phyloP scores from a whole-genome alignment of 1,284 basidiomycete genomes.

The Austroboletus niveus region DNA sequence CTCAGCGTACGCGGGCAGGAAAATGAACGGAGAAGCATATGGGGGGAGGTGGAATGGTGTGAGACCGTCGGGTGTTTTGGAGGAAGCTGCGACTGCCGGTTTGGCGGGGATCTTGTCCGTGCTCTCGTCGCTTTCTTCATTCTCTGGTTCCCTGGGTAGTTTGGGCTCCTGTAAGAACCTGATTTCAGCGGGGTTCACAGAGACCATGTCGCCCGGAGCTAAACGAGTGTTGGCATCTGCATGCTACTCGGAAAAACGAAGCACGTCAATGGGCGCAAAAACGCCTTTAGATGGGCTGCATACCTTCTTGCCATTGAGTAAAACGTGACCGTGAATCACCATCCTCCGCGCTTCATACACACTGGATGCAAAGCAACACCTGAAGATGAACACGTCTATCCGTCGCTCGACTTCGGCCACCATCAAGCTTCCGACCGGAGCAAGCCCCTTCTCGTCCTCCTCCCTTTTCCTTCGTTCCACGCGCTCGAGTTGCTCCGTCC shows the following conservation, averaged over 20 bases:
- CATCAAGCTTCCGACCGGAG: slow-evolving; percentile 89
- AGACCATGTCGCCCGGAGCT: slow-evolving; percentile 92
- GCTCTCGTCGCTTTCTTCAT: slow-evolving; percentile 3
- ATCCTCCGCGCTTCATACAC: slow-evolving; percentile 88
- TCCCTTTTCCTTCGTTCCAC: slow-evolving; percentile 50
- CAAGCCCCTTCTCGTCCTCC: slow-evolving; percentile 60
- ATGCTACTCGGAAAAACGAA: slow-evolving; percentile 48
- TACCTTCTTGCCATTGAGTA: slow-evolving; percentile 89
- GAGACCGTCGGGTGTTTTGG: slow-evolving; percentile 26
- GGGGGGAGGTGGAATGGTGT: slow-evolving; percentile 87
- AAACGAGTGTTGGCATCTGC: slow-evolving; percentile 86
- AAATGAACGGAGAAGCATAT: slow-evolving; percentile 89
- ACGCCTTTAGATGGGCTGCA: slow-evolving; percentile 22
- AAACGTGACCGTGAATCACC: slow-evolving; percentile 85
- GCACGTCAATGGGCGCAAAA: slow-evolving; percentile 2
- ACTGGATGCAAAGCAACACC: slow-evolving; percentile 87
- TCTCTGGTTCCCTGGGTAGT: slow-evolving; percentile 16
- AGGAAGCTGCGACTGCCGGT: not conserved
- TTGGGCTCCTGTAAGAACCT: slow-evolving; percentile 63
- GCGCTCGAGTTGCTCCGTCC: slow-evolving; percentile 44
- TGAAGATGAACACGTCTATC: slow-evolving; percentile 90
- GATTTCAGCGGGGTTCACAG: slow-evolving; percentile 82
- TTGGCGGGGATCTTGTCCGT: not conserved
- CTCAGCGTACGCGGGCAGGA: slow-evolving; percentile 95
- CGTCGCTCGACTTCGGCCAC: slow-evolving; percentile 91